Conservation (phyloP, 345 rosid genomes). For the Lepidium sativum region DNA sequence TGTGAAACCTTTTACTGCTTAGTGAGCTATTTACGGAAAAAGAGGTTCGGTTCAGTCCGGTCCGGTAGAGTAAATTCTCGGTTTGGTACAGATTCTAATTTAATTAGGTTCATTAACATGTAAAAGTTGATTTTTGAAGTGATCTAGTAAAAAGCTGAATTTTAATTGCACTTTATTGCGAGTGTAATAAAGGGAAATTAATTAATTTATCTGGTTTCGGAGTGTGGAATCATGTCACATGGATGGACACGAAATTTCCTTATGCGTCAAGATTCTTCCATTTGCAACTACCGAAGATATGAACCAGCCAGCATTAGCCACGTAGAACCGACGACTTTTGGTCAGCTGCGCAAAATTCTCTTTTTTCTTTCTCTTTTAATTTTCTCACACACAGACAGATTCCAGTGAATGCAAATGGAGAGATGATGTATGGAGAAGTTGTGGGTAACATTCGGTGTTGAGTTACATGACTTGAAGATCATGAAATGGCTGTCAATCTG, state of each 20-base stretch:
- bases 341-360: too few species aligned
- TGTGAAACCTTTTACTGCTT: conserved; percentile 12
- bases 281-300: conserved; percentile 2
- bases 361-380: too few species aligned
- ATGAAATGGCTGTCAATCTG: background rate
- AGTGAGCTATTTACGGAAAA: background rate
- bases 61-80: background rate
- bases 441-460: background rate
- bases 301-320: background rate
- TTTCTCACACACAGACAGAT: too few species aligned
- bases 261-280: conserved; percentile 17
- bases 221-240: conserved; percentile 10
- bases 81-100: background rate
- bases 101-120: background rate
- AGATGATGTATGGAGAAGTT: background rate
- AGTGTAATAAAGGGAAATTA: background rate
- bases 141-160: background rate
- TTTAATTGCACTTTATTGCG: background rate
- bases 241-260: background rate
- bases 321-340: background rate
- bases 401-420: background rate
- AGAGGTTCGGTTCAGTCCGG: background rate
- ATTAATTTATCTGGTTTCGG: background rate
- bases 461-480: background rate
- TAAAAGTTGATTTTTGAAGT: background rate